Percentiles rank a stretch among this genome's conserved stretches.
Conservation (phyloP, 352 stramenopile species). For the Pythium sukuiense region DNA sequence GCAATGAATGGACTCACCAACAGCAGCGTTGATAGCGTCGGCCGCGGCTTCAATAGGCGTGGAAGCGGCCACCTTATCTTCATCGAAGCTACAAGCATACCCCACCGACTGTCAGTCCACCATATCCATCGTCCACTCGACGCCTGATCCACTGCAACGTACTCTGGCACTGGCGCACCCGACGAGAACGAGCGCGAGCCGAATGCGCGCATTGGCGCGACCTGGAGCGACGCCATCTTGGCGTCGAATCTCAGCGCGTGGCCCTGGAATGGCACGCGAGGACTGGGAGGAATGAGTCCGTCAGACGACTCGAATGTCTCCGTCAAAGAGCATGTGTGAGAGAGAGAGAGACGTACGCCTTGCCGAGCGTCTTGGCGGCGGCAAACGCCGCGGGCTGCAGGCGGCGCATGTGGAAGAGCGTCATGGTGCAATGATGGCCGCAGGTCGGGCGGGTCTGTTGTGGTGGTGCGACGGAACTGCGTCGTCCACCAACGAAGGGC, state of each 20-base stretch:
- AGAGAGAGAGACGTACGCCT: constrained; percentile 12
- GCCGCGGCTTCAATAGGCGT: constrained; percentile 46
- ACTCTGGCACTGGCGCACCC: constrained; percentile 41
- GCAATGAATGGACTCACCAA: constrained; percentile 20
- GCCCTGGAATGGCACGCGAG: constrained; percentile 28
- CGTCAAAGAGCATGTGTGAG: not conserved
- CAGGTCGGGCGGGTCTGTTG: constrained; percentile 7
- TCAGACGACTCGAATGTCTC: no score
- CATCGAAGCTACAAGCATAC: constrained; percentile 22
- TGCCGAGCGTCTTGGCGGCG: constrained; percentile 25
- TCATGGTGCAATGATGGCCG: constrained; percentile 39
- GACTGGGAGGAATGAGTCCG: constrained; percentile 5
- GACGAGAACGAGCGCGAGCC: constrained; percentile 67
- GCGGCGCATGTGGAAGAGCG: constrained; percentile 61
- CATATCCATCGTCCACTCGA: constrained; percentile 1
- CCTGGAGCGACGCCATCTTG: constrained; percentile 48
- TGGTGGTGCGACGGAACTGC: constrained; percentile 1
- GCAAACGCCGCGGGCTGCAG: constrained; percentile 49
- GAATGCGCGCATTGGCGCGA: constrained; percentile 45
- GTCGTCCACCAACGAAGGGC: constrained; percentile 27
- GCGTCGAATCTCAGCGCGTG: constrained; percentile 41
- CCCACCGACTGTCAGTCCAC: constrained; percentile 5
- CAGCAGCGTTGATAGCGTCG: constrained; percentile 46
- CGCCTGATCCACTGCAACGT: constrained; percentile 7
- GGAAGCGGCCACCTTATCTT: constrained; percentile 42